Evolutionary conservation across 768 basidiomycete genomes (phyloP), one percentile per base, ranked within the genome.

Genomic region (Xerocomellus amylosporus): DNA sequence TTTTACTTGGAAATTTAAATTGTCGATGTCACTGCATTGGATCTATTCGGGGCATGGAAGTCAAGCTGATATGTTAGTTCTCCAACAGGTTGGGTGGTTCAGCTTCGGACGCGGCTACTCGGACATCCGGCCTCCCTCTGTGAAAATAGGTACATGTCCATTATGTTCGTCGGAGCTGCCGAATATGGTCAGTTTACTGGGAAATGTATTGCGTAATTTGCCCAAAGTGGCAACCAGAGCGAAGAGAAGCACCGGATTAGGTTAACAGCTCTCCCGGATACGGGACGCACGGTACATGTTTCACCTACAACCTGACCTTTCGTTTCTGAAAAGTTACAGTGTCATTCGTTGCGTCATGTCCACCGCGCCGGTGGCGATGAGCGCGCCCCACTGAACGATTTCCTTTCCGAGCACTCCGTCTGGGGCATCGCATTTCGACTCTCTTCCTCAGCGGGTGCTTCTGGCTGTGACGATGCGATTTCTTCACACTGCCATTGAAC

Each of bases 381-480:
- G 49, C 45, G 53, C 71, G 61, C 68, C 55, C 63, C 58, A 53
- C 41, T 28, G 24, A 15, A 37, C 33, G 4, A 28, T 56, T 61
- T 54, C 61, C 54, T 58, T 66, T 63, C 50, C 15, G 40, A 76
- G 63, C 73, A 42, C 52, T 73, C 56, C 70, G 73, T 59, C 52
- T 54, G 49, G 46, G 34, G 37, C 65, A 67, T 71, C 51, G 69
- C 68, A 41, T 65, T 61, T 58, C 59, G 50, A 62, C 59, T 48
- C 58, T 58, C 59, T 41, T 45, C 56, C 63, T 53, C 54, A 61
- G 62, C 70, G 65, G 64, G 51, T 51, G 26, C 46, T 51, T 46
- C 67, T 60, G 70, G 71, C 70, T 68, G 68, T 71, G 70, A 73
- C 53, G 20, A 62, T 55, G 58, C 61, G 55, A 61, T 60, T 62